Conservation (phyloP, 805 yeast genomes). For the Candida quercuum region DNA sequence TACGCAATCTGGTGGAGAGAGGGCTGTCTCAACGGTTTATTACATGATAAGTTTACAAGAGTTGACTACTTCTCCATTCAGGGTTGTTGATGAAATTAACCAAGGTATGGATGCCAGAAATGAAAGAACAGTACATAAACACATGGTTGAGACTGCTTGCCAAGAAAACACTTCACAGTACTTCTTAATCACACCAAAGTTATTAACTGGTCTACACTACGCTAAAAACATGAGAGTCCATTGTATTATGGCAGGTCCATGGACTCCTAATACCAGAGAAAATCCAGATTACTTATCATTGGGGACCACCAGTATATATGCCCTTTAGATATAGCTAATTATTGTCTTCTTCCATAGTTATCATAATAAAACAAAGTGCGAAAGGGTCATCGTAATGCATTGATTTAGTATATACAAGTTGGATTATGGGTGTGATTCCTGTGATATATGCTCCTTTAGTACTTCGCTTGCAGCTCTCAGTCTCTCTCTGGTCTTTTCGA, state of each 20-base stretch:
- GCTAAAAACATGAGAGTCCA: conserved; percentile 78
- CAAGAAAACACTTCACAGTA: conserved; percentile 64
- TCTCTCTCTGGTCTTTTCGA: conserved; percentile 27
- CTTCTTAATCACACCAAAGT: conserved; percentile 88
- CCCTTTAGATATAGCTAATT: no score
- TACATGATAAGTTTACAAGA: conserved; percentile 90
- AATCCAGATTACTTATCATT: conserved; percentile 27
- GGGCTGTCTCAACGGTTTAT: conserved; percentile 90
- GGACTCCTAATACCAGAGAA: conserved; percentile 34
- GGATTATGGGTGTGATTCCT: no score
- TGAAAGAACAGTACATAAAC: conserved; percentile 79
- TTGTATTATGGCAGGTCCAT: conserved; percentile 66
- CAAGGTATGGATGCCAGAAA: conserved; percentile 98
- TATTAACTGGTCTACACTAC: conserved; percentile 71
- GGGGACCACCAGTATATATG: conserved; percentile 28
- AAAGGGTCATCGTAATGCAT: no score
- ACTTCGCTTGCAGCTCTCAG: conserved; percentile 6
- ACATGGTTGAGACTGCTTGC: conserved; percentile 87
- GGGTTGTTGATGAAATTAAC: conserved; percentile 96
- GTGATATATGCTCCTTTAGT: no score
- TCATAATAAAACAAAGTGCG: no score
- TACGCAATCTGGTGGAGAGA: conserved; percentile 95
- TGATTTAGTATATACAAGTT: no score
- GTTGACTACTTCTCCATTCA: conserved; percentile 79
- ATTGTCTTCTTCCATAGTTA: no score